Base-by-base conservation (phyloP, 2,329 filamentous ascomycete species). In the Cyanodermella asteris region DNA sequence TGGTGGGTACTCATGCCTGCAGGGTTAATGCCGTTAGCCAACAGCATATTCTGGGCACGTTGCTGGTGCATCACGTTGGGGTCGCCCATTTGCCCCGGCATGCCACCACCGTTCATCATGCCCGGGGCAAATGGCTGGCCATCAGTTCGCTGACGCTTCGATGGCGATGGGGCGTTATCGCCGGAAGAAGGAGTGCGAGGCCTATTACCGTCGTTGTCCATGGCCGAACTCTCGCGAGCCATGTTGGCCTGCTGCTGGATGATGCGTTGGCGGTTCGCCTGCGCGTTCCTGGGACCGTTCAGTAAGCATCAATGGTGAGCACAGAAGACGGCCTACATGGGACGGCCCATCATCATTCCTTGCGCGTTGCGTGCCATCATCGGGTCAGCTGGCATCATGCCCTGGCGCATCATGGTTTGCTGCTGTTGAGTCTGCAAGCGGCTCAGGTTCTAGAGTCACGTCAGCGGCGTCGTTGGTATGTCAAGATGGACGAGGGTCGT, bases 141-240 rank as follows among this genome's bases (percentile, higher is more conserved):
- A 35, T 82, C 77, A 31, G 91, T 64, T 29, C 82, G 75, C 29
- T 72, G 77, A 41, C 82, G 67, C 56, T 94, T 94, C 34, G 76
- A 84, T 2, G 84, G 84, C 16, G 84, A 94, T 4, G 81, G 80
- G 14, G 78, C 81, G 41, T 87, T 87, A 26, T 93, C 82, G 27
- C 70, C 72, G 18, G 73, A 72, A 25, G 71, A 69, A 6, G 84
- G 84, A 17, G 84, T 91, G 29, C 72, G 70, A 15, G 80, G 72
- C 31, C 81, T 68, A 36, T 72, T 70, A 31, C 74, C 75, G 49
- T 73, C 78, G 47, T 74, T 73, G 39, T 91, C 80, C 64, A 87
- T 80, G 33, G 73, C 71, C 10, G 78, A 84, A 27, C 77, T 75
- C 40, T 91, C 80, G 31, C 80, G 64, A 45, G 84, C 76, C 76